Evolutionary conservation across 2,329 filamentous ascomycete species (phyloP).

Genomic region (Fusarium anthophilum): DNA sequence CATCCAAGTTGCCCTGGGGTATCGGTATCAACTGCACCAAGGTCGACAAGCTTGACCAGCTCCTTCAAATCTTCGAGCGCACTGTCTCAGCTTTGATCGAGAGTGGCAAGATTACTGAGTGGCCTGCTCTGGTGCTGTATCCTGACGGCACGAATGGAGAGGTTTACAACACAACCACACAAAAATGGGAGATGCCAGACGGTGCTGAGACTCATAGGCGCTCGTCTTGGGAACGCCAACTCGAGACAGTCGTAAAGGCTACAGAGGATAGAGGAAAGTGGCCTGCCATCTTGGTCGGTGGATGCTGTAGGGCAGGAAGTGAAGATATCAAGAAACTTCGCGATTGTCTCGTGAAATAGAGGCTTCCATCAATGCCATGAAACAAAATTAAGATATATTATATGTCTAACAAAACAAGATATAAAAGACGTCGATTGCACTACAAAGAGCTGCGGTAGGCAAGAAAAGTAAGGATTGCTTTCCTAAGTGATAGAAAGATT

Average conservation of each 20-base stretch:
- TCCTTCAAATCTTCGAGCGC: constrained; percentile 65
- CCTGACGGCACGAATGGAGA: constrained; percentile 76
- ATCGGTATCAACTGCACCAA: constrained; percentile 77
- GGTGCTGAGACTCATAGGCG: constrained; percentile 27
- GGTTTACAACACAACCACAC: constrained; percentile 71
- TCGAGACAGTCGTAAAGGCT: constrained; percentile 53
- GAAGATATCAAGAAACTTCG: constrained; percentile 49
- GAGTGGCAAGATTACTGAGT: constrained; percentile 46
- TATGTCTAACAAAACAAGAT: background rate
- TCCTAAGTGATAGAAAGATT: background rate
- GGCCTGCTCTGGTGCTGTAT: constrained; percentile 70
- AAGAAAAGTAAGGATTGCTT: background rate
- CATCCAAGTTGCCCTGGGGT: constrained; percentile 60
- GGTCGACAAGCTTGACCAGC: constrained; percentile 65
- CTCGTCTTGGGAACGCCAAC: constrained; percentile 57
- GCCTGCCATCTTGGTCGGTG: constrained; percentile 59
- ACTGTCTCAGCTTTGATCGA: constrained; percentile 52
- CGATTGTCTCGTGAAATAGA: constrained; percentile 22
- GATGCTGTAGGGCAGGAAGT: constrained; percentile 61
- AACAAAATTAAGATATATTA: background rate
- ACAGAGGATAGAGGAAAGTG: constrained; percentile 52
- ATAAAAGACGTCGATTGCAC: background rate
- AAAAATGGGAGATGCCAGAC: constrained; percentile 64
- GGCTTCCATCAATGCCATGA: background rate
- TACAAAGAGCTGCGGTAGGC: background rate